phyloP scores from a whole-genome alignment of 2,329 filamentous ascomycete species.

The Botryosphaeria dothidea region DNA sequence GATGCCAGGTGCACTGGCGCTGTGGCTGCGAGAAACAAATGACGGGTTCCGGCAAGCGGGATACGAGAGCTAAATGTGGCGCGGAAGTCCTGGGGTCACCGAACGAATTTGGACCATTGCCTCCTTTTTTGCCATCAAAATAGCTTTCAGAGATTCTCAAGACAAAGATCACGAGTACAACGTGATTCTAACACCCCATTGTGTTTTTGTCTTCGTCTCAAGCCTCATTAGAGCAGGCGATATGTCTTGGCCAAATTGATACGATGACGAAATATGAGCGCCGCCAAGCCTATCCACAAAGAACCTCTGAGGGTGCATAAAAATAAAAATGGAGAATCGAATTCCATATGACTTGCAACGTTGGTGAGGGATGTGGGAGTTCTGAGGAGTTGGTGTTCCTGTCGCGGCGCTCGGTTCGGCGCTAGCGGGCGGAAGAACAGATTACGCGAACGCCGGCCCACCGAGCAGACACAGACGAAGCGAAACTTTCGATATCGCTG shows the following conservation, averaged over 20 bases:
- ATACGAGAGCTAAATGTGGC: slow-evolving; percentile 4
- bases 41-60: neutral
- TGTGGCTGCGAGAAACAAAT: slow-evolving; percentile 12
- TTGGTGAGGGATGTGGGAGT: no score
- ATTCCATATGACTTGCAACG: no score
- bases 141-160: neutral
- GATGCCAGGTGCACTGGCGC: slow-evolving; percentile 4
- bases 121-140: neutral
- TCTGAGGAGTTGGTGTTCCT: neutral
- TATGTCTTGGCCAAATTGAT: no score
- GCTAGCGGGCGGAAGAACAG: slow-evolving; percentile 12
- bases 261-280: no score
- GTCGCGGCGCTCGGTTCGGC: neutral
- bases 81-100: neutral
- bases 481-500: slow-evolving; percentile 19
- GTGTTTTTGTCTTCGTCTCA: no score
- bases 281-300: no score
- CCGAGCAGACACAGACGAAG: slow-evolving; percentile 15
- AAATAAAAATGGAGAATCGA: no score
- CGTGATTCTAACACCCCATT: no score
- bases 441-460: slow-evolving; percentile 2
- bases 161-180: neutral
- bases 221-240: no score
- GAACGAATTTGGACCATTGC: neutral
- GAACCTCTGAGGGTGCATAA: no score